Evolutionary conservation across 768 basidiomycete genomes (phyloP).

Genomic region (Mycena sanguinolenta): DNA sequence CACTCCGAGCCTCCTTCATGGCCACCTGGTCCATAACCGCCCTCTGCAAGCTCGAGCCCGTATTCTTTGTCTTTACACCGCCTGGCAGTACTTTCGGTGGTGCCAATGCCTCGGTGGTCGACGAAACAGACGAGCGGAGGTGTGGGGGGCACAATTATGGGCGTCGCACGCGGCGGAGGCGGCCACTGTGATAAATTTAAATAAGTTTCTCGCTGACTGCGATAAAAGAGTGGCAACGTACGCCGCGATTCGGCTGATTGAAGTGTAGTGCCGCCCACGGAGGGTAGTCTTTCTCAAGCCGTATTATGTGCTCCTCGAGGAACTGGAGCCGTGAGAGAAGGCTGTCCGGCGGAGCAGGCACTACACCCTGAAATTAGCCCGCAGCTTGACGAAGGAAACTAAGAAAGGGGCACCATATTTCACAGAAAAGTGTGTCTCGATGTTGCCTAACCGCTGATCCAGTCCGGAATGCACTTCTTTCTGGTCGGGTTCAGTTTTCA

Average conservation of each 20-base stretch:
- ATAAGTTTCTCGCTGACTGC: not conserved
- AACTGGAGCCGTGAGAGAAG: constrained; percentile 75
- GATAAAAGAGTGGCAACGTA: constrained; percentile 55
- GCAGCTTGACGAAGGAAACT: not conserved
- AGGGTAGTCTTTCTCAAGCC: constrained; percentile 85
- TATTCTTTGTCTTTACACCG: constrained; percentile 53
- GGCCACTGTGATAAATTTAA: constrained; percentile 71
- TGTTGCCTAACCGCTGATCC: constrained; percentile 72
- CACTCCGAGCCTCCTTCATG: constrained; percentile 78
- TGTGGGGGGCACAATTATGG: constrained; percentile 84
- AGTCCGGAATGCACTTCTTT: constrained; percentile 65
- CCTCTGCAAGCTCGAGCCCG: constrained; percentile 74
- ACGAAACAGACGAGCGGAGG: constrained; percentile 49
- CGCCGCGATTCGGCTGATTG: constrained; percentile 85
- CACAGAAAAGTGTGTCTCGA: constrained; percentile 80
- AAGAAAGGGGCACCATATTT: constrained; percentile 70
- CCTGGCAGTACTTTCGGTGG: constrained; percentile 27
- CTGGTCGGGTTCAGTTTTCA: constrained; percentile 13
- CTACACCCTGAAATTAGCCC: constrained; percentile 50
- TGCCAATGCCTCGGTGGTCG: constrained; percentile 32
- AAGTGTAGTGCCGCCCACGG: constrained; percentile 93
- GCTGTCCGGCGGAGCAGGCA: constrained; percentile 77
- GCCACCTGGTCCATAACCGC: constrained; percentile 83
- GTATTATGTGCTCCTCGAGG: constrained; percentile 82
- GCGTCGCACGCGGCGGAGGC: constrained; percentile 82